phyloP scores from a whole-genome alignment of 768 basidiomycete genomes.

The Psilocybe subaeruginosa region DNA sequence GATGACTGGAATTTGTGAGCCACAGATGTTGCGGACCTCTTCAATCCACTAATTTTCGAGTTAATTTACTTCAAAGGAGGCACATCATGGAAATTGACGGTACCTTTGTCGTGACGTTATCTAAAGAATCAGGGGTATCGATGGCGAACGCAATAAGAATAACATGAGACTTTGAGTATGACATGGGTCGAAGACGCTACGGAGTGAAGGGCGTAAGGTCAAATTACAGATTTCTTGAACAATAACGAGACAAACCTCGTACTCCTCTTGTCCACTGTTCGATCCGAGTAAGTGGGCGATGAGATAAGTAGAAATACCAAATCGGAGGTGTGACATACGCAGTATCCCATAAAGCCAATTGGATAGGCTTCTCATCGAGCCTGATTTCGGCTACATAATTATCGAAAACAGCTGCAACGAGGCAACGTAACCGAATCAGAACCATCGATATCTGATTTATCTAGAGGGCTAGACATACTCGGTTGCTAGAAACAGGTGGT shows the following conservation, averaged over 20 bases:
- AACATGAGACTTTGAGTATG: constrained; percentile 98
- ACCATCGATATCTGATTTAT: constrained; percentile 17
- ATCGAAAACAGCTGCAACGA: constrained; percentile 86
- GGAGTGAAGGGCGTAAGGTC: constrained; percentile 5
- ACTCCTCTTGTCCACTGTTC: constrained; percentile 94
- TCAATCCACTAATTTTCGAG: constrained; percentile 83
- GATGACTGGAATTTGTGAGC: constrained; percentile 87
- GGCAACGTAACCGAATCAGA: constrained; percentile 17
- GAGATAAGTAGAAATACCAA: constrained; percentile 12
- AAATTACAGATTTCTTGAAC: neutral
- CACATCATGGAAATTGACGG: constrained; percentile 14
- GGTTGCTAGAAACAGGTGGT: constrained; percentile 49
- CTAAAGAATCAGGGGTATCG: constrained; percentile 95
- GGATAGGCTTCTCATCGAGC: constrained; percentile 96
- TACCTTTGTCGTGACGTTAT: constrained; percentile 94
- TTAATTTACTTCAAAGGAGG: constrained; percentile 18
- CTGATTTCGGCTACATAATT: constrained; percentile 99
- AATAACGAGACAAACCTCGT: constrained; percentile 68
- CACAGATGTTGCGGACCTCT: constrained; percentile 97
- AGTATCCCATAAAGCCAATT: constrained; percentile 98
- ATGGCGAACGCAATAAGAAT: constrained; percentile 97
- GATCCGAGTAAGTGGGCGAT: constrained; percentile 19
- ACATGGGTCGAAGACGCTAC: constrained; percentile 92
- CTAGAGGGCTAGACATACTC: constrained; percentile 37
- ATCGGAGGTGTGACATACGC: constrained; percentile 65